Evolutionary conservation across 208 protist species (phyloP), one percentile per base, ranked within the genome.

Genomic region (Naegleria fowleri): DNA sequence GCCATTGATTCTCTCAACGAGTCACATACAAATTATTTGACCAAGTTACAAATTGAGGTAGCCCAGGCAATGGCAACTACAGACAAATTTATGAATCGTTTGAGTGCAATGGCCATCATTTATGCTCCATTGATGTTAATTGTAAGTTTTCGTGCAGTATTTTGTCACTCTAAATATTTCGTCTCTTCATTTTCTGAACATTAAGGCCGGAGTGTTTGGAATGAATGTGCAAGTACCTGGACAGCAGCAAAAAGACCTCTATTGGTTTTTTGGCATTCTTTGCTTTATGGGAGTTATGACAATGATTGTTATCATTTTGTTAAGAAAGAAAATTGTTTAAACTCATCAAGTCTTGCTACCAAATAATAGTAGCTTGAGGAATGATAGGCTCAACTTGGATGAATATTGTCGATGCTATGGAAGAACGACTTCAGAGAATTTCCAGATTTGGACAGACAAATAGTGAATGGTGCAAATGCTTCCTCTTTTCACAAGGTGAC

Each of bases 1-100:
- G 29, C 83, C 15, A 43, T 25, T 22, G 83, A 86, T 22, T 19
- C 33, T 86, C 33, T 86, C 3, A 48, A 40, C 41, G 29, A 86
- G 5, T 39, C 83, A 2, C 83, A 86, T 48, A 39, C 83, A 19
- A 86, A 86, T 86, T 86, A 86, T 29, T 48, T 86, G 83, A 86
- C 83, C 16, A 86, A 86, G 33, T 22, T 86, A 11, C 36, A 39
- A 86, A 43, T 86, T 43, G 83, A 86, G 29, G 7, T 86, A 5
- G 0, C 83, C 19, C 29, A 86, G 29, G 36, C 36, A 22, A 33
- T 19, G 15, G 19, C 16, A 16, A 22, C 15, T n/a, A 86, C 83
- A 22, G 36, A 86, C 33, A 48, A 86, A 5, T 86, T 86, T 29
- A n/a, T 86, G 38, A 86, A 86, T 36, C 7, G 36, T 6, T 39